A percentile compares a stretch with the other conserved stretches of the same genome.
These are phyloP conservation scores for Magnolia officinalis DNA, from an alignment of 164 flowering plant species.

Conservation along the genomic window DNA sequence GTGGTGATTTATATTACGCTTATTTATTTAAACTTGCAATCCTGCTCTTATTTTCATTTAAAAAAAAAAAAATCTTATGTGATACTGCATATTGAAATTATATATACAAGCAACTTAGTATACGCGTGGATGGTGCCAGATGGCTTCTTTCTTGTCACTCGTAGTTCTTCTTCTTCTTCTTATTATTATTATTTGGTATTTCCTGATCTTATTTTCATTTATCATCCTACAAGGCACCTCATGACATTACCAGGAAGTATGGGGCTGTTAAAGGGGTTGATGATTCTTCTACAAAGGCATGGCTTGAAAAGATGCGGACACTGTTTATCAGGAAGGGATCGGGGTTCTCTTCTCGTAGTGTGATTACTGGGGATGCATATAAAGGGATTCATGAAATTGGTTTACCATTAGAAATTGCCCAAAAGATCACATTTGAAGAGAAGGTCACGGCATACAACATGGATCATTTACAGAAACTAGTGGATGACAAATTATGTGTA, in stretches of 20 bases:
- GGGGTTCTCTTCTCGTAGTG: slow-evolving; percentile 91
- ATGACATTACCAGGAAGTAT: slow-evolving; percentile 41
- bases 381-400: slow-evolving; percentile 72
- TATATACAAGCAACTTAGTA: no score
- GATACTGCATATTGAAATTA: no score
- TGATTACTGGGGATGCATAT: slow-evolving; percentile 88
- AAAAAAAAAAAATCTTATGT: no score
- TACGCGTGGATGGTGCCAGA: neutral
- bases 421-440: slow-evolving; percentile 87
- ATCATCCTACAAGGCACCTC: slow-evolving; percentile 39
- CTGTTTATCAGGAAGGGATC: slow-evolving; percentile 86
- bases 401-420: slow-evolving; percentile 78
- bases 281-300: slow-evolving; percentile 63
- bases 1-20: neutral
- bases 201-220: slow-evolving; percentile 4
- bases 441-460: slow-evolving; percentile 65
- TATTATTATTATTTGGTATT: slow-evolving; percentile 1
- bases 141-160: neutral
- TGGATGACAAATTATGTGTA: slow-evolving; percentile 70
- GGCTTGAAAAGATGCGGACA: slow-evolving; percentile 92
- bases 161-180: neutral
- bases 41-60: neutral
- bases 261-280: slow-evolving; percentile 44
- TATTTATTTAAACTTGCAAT: neutral
- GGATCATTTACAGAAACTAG: slow-evolving; percentile 54